Base-by-base conservation (phyloP, 441 rosid species). In the Macaranga tanarius region DNA sequence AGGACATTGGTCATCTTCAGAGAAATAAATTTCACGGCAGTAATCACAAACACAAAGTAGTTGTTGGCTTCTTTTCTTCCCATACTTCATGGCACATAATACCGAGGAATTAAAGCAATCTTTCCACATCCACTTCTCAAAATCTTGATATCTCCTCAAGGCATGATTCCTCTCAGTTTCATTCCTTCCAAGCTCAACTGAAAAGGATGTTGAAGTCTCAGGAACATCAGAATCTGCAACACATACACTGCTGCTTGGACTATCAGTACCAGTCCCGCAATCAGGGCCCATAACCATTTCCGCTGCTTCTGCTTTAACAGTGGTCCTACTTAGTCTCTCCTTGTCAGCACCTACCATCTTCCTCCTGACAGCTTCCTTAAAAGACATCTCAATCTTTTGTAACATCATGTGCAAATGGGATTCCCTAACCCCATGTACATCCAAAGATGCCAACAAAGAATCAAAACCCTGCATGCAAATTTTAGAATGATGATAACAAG, bases 121-220 rank as follows among this genome's bases (percentile, higher is more conserved):
- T 66, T 85, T 92, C 95, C 92, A 87, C 83, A 90, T 87, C 96
- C 96, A 92, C 71, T 80, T 87, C 84, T 88, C 95, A 62, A 88
- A 88, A 65, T 85, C 95, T 74, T 83, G 83, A 65, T 88, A 89
- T 76, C 96, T 89, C 83, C 75, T 82, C 79, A 88, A 71, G 73
- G 86, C 79, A 40, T 75, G 73, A 62, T 55, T 77, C 79, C 65
- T 77, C 84, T 86, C 88, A 52, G 13, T 50, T 76, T 77, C 77
- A 74, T 80, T 82, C 76, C 88, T 85, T 64, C 91, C 91, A 17
- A 89, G 71, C 82, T 86, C 92, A 65, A 91, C 79, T 61, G 75
- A 63, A 67, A 89, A 93, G 6, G 95, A 82, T 55, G 86, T 79
- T 67, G 94, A 90, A 67, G 86, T 81, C 79, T 84, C 91, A 13